Evolutionary conservation across 2,329 filamentous ascomycete species (phyloP).

Genomic region (Fusarium sp.): DNA sequence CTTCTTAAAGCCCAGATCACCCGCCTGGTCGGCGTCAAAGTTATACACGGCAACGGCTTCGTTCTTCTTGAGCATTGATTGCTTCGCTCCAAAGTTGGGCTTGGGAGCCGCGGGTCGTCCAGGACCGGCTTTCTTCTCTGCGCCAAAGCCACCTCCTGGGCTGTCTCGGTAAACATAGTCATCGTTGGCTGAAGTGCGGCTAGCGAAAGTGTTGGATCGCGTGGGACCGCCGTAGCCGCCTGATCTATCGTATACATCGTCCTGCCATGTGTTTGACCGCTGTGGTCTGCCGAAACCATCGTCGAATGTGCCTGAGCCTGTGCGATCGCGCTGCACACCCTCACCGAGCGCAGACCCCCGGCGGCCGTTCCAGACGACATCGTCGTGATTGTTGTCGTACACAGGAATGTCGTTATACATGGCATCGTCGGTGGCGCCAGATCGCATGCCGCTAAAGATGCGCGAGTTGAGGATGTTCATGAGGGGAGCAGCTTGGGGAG

Average conservation of each 20-base stretch:
- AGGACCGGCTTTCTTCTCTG: conserved; percentile 65
- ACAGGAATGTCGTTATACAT: conserved; percentile 96
- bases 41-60: conserved; percentile 92
- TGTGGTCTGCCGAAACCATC: conserved; percentile 65
- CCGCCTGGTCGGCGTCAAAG: conserved; percentile 92
- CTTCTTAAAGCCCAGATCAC: conserved; percentile 96
- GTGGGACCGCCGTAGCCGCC: conserved; percentile 51
- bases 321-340: conserved; percentile 55
- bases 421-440: conserved; percentile 59
- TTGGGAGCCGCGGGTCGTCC: conserved; percentile 87
- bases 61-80: conserved; percentile 70
- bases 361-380: conserved; percentile 83
- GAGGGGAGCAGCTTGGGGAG: conserved; percentile 83
- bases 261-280: conserved; percentile 76
- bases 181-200: conserved; percentile 54
- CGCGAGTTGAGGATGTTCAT: conserved; percentile 86
- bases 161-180: conserved; percentile 66
- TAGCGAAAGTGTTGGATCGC: conserved; percentile 62
- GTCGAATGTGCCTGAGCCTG: conserved; percentile 51
- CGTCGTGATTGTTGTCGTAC: conserved; percentile 84
- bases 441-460: conserved; percentile 75
- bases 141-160: conserved; percentile 32
- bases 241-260: conserved; percentile 75
- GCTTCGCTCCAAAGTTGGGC: conserved; percentile 74
- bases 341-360: conserved; percentile 76